Evolutionary conservation across 306 rosid genomes (phyloP), one percentile per base, ranked within the genome.

Genomic region (Prunus dulcis): DNA sequence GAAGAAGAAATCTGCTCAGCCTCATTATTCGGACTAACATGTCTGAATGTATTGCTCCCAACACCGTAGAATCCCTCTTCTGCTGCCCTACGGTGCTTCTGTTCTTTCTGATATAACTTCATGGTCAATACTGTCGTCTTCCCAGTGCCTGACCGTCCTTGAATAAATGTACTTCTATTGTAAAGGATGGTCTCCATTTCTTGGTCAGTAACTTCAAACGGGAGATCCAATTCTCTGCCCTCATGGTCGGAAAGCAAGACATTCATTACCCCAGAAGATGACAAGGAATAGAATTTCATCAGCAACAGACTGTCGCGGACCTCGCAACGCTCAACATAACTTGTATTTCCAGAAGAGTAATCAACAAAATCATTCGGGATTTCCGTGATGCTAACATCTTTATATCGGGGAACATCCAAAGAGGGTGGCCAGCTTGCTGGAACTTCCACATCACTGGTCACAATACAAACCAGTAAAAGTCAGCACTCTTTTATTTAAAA

Each of bases 101-200:
- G 76, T 65, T 91, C 96, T 75, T 78, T 87, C 72, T 86, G 82
- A 72, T 80, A 81, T 73, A 91, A 69, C 82, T 91, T 91, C 86
- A 84, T 78, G 18, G 91, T 84, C 75, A 91, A 66, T 70, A 88
- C 84, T 49, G 93, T 81, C 12, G 97, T 93, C 84, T 93, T 93
- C 27, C 97, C 97, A 0, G 97, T 93, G 28, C 97, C 97, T 27
- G 96, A 93, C 14, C 94, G 88, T 41, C 97, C 97, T 30, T 87
- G 74, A 12, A 93, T 80, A 78, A 93, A 93, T 18, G 86, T 75
- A 67, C 97, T 93, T 83, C 45, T 77, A 12, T 71, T 60, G 60
- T 78, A 87, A 78, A 89, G 86, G 13, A 93, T 87, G 58, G 87
- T 87, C 45, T 90, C 91, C 28, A 23, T 78, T 75, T 93, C 91